Evolutionary conservation across 2,329 filamentous ascomycete genomes (phyloP), one percentile per base, ranked within the genome.

Genomic region (Didymosphaeria variabile): DNA sequence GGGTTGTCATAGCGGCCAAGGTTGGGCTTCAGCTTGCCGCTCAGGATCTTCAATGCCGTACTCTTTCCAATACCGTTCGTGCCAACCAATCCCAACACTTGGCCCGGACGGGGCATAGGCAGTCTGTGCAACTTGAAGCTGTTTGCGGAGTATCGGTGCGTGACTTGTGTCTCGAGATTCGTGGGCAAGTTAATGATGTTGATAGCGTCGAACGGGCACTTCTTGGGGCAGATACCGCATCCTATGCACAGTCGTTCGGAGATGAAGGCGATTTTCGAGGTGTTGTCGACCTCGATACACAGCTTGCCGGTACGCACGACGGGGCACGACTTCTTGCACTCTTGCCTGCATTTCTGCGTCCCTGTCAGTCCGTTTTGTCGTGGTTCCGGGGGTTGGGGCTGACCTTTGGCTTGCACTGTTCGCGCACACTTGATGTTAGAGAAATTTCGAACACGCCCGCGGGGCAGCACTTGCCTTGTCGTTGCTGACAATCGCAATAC

Each of bases 11-110:
- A 97, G 77, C 91, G 88, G 68, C 96, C 95, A 81, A 99, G 81
- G 80, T 99, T 99, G 62, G 95, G 95, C 88, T 99, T 99, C 75
- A 99, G 86, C 84, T 98, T 99, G 77, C 95, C 95, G 75, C 93
- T 97, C 74, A 99, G 89, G 79, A 99, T 97, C 86, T 99, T 99
- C 80, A 99, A 84, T 9, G 95, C 96, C n/a, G 95, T 99, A 84
- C 93, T 97, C 88, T 99, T 99, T 82, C 95, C 95, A 74, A 98
- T 99, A 93, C 96, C 95, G 88, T 99, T 99, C 73, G 95, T 98
- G 80, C 95, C 96, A 47, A 99, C 96, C 55, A 99, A 87, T 84
- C 95, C 95, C 60, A 99, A 83, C 32, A 99, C 96, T 78, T 98
- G 93, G 65, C 95, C 95, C 34, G 95, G 94, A 63, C 95, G 90